Percentiles rank a stretch among this genome's conserved stretches.
Conservation (phyloP, 2,329 filamentous ascomycete genomes). For the Alternaria triticina region DNA sequence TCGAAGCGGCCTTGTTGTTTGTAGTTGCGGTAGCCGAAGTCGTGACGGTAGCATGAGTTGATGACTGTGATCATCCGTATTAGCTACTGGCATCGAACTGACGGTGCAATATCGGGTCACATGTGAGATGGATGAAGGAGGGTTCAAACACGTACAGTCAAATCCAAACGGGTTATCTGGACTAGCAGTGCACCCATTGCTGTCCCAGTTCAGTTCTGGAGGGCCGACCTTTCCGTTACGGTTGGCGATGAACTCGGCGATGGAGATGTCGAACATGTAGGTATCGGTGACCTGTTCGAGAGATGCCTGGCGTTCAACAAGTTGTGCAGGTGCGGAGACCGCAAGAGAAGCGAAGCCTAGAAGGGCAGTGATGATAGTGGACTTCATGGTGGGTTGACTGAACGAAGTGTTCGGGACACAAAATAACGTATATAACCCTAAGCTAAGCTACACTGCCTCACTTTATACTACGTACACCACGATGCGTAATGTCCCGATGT, state of each 20-base stretch:
- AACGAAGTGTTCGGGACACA: not conserved
- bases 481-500: not conserved
- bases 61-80: slow-evolving; percentile 19
- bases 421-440: not conserved
- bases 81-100: too few relatives aligned
- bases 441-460: not conserved
- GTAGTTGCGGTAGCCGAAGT: slow-evolving; percentile 63
- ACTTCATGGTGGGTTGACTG: not conserved
- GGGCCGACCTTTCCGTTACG: slow-evolving; percentile 52
- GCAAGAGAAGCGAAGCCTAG: not conserved
- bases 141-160: slow-evolving; percentile 22
- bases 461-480: not conserved
- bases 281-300: slow-evolving; percentile 49
- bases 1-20: slow-evolving; percentile 57
- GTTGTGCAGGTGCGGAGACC: not conserved
- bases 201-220: slow-evolving; percentile 40
- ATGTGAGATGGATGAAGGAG: too few relatives aligned
- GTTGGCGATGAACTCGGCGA: slow-evolving; percentile 52
- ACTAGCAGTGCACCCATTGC: slow-evolving; percentile 45
- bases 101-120: too few relatives aligned
- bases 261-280: slow-evolving; percentile 54
- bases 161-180: slow-evolving; percentile 44
- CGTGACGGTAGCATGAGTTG: slow-evolving; percentile 55
- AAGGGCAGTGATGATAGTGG: not conserved
- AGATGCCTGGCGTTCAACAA: not conserved